A percentile compares a stretch with the other conserved stretches of the same genome.
Conservation (phyloP, 305 asterid genomes). For the Solanum hybrid region DNA sequence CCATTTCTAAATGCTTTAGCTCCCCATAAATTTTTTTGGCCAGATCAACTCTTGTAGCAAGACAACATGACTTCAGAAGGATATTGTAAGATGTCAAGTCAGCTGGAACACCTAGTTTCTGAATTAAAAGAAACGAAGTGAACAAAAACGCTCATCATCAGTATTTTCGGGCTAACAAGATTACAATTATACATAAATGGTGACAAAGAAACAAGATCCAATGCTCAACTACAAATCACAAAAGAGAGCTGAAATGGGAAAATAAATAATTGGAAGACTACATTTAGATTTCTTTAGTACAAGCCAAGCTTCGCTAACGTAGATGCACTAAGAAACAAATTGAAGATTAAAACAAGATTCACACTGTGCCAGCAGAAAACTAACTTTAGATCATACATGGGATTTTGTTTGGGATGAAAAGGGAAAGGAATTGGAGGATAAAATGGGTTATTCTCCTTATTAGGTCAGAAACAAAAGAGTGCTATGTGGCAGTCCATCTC, state of each 20-base stretch:
- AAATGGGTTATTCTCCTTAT: neutral
- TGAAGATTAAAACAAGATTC: neutral
- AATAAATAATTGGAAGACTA: neutral
- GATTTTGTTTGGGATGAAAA: neutral
- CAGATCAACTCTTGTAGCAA: constrained; percentile 71
- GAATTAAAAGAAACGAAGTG: constrained; percentile 21
- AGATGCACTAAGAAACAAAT: neutral
- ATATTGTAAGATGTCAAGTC: constrained; percentile 80
- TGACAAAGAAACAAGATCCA: neutral
- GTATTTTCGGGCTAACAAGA: constrained; percentile 3
- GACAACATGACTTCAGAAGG: constrained; percentile 76
- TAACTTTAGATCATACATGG: neutral
- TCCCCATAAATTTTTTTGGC: constrained; percentile 66
- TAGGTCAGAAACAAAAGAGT: neutral
- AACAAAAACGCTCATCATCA: neutral
- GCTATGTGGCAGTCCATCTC: neutral
- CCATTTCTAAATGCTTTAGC: constrained; percentile 47
- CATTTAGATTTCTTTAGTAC: neutral
- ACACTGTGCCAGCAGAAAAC: neutral
- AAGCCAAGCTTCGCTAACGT: neutral
- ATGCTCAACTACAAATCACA: neutral
- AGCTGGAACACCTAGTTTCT: constrained; percentile 64
- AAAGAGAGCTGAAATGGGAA: neutral
- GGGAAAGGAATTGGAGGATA: neutral
- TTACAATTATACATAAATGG: neutral